Evolutionary conservation across 768 basidiomycete species (phyloP), one percentile per base, ranked within the genome.

Genomic region (Tricholoma matsutake): DNA sequence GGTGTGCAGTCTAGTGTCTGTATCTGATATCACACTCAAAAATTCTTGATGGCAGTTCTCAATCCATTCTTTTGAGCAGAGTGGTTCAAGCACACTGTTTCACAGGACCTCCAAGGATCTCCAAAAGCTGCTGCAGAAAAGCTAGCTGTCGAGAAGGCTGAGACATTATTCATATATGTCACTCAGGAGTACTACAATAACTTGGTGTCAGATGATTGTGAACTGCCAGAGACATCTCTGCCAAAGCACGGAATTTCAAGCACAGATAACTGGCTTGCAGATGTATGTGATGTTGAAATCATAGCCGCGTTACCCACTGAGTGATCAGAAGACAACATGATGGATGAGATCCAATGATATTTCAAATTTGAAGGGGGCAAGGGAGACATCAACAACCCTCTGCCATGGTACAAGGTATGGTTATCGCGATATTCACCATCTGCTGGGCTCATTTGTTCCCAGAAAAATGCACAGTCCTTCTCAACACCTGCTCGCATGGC

Each of bases 1-100:
- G 47, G 71, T 76, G 66, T 7, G 6, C 35, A 37, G 35, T 37
- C 35, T 37, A 37, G 35, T 1, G 8, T 37, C 35, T 37, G 35
- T 37, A 37, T 37, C 9, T 37, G 6, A 37, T 37, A 37, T 37
- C 34, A 9, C 5, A 37, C 35, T 9, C 35, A 37, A 37, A 37
- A 37, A 37, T 37, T 37, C 35, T 37, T 37, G 6, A 37, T 37
- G 35, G 35, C 35, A 37, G 8, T 37, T 37, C 35, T 6, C 35
- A 13, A 35, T 35, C 34, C 34, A 43, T 35, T 35, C 34, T 35
- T 35, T 35, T 5, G 34, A 35, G 34, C 5, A 6, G 34, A 35
- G 34, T 35, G 34, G 34, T 35, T 35, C 34, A 35, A 35, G 34
- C 34, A 35, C 34, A 35, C 34, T 35, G 34, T 35, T 35, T 35